Percentiles rank a stretch among this genome's conserved stretches.
Conservation (phyloP, 768 basidiomycete species). For the Lanmaoa rubissima region DNA sequence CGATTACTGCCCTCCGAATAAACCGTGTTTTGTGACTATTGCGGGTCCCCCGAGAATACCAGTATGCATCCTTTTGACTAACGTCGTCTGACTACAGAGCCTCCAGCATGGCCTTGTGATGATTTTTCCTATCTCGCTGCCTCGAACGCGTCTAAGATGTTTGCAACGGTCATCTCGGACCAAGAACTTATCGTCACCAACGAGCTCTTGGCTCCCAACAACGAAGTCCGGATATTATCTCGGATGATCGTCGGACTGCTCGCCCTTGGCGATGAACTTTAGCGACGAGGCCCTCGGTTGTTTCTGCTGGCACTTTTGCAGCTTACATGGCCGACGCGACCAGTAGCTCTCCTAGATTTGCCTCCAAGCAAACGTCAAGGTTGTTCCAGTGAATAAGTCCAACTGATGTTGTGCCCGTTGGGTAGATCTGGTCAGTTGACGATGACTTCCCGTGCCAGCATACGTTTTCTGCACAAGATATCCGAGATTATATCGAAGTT, state of each 20-base stretch:
- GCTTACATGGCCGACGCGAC: not conserved
- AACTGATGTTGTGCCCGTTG: not conserved
- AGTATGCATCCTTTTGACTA: not conserved
- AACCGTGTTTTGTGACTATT: conserved; percentile 13
- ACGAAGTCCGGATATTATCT: not conserved
- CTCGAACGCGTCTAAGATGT: not conserved
- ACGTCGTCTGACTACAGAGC: not conserved
- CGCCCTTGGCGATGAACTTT: too few species aligned
- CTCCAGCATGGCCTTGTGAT: not conserved
- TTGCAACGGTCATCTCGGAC: not conserved
- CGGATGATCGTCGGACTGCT: too few species aligned
- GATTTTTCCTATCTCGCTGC: too few species aligned
- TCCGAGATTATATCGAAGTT: not conserved
- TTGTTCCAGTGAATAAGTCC: not conserved
- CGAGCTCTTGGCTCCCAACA: not conserved
- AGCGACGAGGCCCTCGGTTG: not conserved
- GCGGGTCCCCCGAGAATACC: not conserved
- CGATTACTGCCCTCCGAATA: conserved; percentile 21
- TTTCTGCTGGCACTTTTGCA: not conserved
- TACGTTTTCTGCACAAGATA: not conserved
- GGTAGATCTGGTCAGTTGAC: not conserved
- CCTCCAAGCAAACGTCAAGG: not conserved
- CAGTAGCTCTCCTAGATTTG: not conserved
- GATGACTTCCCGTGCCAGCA: not conserved
- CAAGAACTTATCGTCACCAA: not conserved